These are phyloP conservation scores for Aegilops umbellulata DNA, from an alignment of 176 grass and related monocot species.

Conservation along the genomic window DNA sequence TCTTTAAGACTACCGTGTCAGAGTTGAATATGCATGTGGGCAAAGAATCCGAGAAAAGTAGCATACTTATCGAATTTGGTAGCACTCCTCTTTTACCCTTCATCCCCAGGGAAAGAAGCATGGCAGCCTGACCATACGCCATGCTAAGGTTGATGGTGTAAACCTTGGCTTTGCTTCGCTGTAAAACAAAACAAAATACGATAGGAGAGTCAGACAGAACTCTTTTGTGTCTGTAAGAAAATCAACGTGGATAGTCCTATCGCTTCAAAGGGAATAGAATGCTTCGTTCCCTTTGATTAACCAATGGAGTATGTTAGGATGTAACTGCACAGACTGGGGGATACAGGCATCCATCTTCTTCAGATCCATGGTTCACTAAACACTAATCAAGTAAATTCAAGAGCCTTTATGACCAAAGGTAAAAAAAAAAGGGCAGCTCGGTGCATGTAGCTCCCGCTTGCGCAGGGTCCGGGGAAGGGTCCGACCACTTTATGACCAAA, in stretches of 20 bases:
- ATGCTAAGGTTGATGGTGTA: slow-evolving; percentile 87
- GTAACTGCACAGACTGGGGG: background rate
- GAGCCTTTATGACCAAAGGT: background rate
- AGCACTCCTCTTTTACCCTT: slow-evolving; percentile 75
- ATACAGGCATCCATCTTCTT: background rate
- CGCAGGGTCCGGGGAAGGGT: too few relatives aligned
- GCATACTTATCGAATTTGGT: slow-evolving; percentile 80
- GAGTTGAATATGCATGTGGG: background rate
- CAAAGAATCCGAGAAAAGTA: background rate
- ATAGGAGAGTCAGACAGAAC: background rate
- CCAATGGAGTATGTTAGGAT: background rate
- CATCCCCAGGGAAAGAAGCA: slow-evolving; percentile 82
- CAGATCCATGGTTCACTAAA: background rate
- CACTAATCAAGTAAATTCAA: background rate
- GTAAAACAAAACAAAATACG: slow-evolving; percentile 4
- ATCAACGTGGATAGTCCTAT: background rate
- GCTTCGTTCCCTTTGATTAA: background rate
- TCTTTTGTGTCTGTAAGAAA: background rate
- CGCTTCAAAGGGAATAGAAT: slow-evolving; percentile 10
- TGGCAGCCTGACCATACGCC: slow-evolving; percentile 86
- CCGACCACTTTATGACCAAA: background rate
- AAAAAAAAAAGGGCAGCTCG: too few relatives aligned
- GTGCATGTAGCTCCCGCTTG: too few relatives aligned
- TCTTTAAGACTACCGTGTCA: background rate
- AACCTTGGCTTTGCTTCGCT: slow-evolving; percentile 83